phyloP scores from a whole-genome alignment of 768 basidiomycete genomes.

The Mycena latifolia region DNA sequence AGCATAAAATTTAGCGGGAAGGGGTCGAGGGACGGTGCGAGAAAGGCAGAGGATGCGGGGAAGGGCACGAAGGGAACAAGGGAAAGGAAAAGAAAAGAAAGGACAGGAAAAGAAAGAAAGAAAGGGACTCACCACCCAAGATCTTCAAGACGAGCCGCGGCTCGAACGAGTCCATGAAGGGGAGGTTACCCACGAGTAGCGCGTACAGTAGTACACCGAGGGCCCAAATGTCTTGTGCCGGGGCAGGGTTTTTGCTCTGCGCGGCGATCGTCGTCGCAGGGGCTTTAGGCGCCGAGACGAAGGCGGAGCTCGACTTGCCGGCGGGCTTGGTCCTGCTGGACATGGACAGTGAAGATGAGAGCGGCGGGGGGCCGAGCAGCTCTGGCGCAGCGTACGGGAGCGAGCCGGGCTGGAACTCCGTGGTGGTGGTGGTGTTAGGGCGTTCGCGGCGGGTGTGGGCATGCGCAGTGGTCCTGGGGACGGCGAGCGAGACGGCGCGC shows the following conservation, averaged over 20 bases:
- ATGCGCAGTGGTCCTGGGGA: constrained; percentile 40
- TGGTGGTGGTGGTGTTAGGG: constrained; percentile 51
- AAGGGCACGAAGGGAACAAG: background rate
- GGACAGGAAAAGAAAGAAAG: background rate
- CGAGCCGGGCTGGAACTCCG: constrained; percentile 80
- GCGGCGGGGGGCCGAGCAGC: constrained; percentile 70
- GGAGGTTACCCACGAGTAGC: constrained; percentile 86
- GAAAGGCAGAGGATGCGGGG: background rate
- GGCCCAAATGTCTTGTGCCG: constrained; percentile 97
- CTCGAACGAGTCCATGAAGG: constrained; percentile 92
- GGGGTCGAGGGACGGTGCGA: background rate
- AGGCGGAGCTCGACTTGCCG: constrained; percentile 29
- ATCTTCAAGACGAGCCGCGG: constrained; percentile 95
- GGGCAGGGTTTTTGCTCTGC: constrained; percentile 52
- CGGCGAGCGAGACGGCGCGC: constrained; percentile 55
- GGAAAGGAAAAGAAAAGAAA: too few species aligned
- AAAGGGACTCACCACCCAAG: constrained; percentile 69
- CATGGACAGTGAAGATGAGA: constrained; percentile 25
- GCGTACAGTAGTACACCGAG: constrained; percentile 91
- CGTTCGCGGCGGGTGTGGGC: constrained; percentile 43
- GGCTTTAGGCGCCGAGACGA: constrained; percentile 4
- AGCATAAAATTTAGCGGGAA: too few species aligned
- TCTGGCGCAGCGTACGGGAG: constrained; percentile 94
- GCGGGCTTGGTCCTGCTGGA: constrained; percentile 47
- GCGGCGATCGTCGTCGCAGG: constrained; percentile 6